Evolutionary conservation across 179 eudicot species (phyloP).

Genomic region (Spergularia azorica): DNA sequence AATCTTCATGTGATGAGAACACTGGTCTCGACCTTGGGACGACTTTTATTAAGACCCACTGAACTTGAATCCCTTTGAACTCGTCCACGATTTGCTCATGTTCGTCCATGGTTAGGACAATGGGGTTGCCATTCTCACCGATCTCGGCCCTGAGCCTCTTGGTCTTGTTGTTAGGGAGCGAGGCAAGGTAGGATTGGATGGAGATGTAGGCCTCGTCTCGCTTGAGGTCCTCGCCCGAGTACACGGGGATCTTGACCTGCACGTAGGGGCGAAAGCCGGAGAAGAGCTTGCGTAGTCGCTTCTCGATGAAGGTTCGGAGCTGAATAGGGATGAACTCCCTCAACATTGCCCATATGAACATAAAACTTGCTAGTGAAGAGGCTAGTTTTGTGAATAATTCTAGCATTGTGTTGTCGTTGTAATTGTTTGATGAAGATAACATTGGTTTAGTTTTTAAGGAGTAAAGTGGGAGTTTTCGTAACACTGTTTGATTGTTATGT

Average conservation of each 20-base stretch:
- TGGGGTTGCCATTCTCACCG: constrained; percentile 6
- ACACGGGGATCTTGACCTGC: constrained; percentile 23
- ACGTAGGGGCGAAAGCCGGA: constrained; percentile 23
- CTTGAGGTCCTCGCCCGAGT: constrained; percentile 17
- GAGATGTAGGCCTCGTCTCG: constrained; percentile 23
- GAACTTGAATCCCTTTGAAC: constrained; percentile 5
- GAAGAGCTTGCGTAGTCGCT: constrained; percentile 2
- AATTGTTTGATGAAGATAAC: not conserved
- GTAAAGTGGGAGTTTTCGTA: constrained; percentile 1
- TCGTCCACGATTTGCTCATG: constrained; percentile 17
- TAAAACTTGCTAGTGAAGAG: constrained; percentile 32
- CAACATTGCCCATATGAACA: constrained; percentile 32
- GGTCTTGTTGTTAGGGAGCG: constrained; percentile 19
- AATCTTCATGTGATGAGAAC: not conserved
- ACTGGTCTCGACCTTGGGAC: not conserved
- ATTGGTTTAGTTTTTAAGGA: not conserved
- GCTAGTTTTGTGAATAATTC: constrained; percentile 25
- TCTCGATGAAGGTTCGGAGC: constrained; percentile 18
- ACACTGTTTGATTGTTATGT: not conserved
- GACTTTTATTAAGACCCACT: constrained; percentile 8
- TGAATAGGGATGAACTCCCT: constrained; percentile 23
- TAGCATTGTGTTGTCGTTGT: constrained; percentile 17
- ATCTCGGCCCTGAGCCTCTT: constrained; percentile 31
- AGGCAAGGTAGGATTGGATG: constrained; percentile 23
- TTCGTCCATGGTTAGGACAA: constrained; percentile 17